Evolutionary conservation across 2,329 filamentous ascomycete species (phyloP), one percentile per base, ranked within the genome.

Genomic region (Dactylonectria macrodidyma): DNA sequence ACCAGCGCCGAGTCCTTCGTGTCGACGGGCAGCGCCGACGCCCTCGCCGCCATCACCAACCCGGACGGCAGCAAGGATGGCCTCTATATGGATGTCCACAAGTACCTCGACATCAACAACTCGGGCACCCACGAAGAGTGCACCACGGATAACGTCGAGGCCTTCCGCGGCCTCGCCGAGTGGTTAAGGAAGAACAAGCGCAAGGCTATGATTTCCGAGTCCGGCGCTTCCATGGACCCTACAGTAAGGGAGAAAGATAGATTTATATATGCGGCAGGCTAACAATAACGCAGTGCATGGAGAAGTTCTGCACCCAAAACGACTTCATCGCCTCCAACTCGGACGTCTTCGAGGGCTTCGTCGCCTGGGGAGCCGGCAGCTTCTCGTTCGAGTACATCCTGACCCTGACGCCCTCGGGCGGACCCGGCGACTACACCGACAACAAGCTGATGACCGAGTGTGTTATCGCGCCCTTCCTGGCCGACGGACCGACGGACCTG

Each of bases 81-180:
- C 59, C 79, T 92, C n/a, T 78, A 89, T 11, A 81, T 90, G 34
- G 89, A 90, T 69, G 80, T 91, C 11, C 89, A 91, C 79, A 87
- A 90, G 76, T 91, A 90, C 74, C 83, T 91, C 4, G 88, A 90
- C 71, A 81, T 79, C 22, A 86, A 90, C 79, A 86, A 87, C 78
- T 86, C 84, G 8, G 89, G 89, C 44, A 87, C 84, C 0, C 79
- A 86, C 68, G 70, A 78, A 4, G 80, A 85, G 61, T 91, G 89
- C 77, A 84, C 84, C 1, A 87, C 84, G 3, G 82, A 90, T 71
- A 88, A 88, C 52, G 79, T 87, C 3, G 81, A 81, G 44, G 84
- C 81, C 3, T 88, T 90, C 75, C 76, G 77, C 22, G 79, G 80
- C 0, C 77, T 89, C 1, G 85, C 86, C 0, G 77, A 78, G 3